Conservation (phyloP, 2,329 filamentous ascomycete species). For the Fusarium anguioides region DNA sequence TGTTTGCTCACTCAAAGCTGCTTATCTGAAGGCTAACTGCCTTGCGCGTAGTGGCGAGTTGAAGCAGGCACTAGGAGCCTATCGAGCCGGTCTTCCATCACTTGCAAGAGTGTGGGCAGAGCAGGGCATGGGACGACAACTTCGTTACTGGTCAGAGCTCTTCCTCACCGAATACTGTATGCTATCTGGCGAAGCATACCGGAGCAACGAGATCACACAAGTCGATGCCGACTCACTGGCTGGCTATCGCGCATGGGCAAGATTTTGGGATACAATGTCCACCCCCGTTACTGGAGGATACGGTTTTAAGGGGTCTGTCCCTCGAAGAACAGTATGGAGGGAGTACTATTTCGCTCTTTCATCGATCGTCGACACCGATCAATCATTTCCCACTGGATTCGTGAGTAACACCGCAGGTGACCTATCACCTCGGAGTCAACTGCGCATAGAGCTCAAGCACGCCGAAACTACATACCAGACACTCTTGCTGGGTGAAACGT, state of each 20-base stretch:
- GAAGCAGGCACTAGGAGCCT: constrained; percentile 72
- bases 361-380: constrained; percentile 73
- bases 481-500: constrained; percentile 79
- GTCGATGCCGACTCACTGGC: constrained; percentile 65
- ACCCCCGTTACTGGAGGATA: constrained; percentile 63
- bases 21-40: constrained; percentile 79
- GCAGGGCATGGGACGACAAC: constrained; percentile 69
- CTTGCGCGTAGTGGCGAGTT: constrained; percentile 61
- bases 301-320: constrained; percentile 68
- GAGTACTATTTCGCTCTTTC: constrained; percentile 87
- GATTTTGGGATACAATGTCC: constrained; percentile 70
- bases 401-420: constrained; percentile 56
- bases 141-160: constrained; percentile 82
- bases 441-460: constrained; percentile 80
- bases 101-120: constrained; percentile 65
- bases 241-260: constrained; percentile 74
- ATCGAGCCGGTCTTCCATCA: constrained; percentile 73
- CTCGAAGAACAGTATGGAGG: constrained; percentile 79
- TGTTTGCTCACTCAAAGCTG: constrained; percentile 82
- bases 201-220: constrained; percentile 61
- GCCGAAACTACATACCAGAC: constrained; percentile 84
- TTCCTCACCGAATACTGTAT: constrained; percentile 80
- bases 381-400: constrained; percentile 68
- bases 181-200: constrained; percentile 70
- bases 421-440: constrained; percentile 68